A percentile compares a stretch with the other conserved stretches of the same genome.
Conservation (phyloP, 2,329 filamentous ascomycete genomes). For the Dactylellina cionopaga region DNA sequence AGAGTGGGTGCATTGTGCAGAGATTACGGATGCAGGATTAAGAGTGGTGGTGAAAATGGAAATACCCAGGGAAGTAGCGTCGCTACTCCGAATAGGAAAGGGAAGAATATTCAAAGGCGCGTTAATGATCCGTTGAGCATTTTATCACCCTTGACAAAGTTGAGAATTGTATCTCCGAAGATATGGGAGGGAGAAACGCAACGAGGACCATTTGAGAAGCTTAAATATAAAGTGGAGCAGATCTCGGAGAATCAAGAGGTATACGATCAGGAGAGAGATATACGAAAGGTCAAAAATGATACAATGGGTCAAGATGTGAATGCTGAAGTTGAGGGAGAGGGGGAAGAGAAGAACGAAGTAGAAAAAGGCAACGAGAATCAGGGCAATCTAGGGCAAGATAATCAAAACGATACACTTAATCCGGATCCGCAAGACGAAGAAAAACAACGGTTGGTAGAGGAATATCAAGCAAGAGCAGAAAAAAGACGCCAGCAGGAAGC, state of each 20-base stretch:
- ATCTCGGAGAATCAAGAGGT: background rate
- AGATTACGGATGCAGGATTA: conserved; percentile 15
- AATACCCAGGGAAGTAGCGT: too few species aligned
- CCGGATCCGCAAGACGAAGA: background rate
- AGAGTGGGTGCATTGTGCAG: conserved; percentile 28
- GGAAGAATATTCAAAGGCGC: background rate
- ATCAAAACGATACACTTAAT: too few species aligned
- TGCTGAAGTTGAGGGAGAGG: too few species aligned
- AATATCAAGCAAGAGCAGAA: conserved; percentile 25
- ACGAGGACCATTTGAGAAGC: background rate
- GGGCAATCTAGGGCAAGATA: too few species aligned
- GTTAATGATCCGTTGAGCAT: conserved; percentile 9
- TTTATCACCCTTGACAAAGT: conserved; percentile 38
- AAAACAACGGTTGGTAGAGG: background rate
- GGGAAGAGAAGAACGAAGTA: too few species aligned
- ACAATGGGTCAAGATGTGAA: too few species aligned
- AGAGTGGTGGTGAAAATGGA: background rate
- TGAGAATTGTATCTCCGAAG: conserved; percentile 36
- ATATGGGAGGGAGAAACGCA: background rate
- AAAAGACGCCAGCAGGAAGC: conserved; percentile 16
- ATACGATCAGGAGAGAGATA: background rate
- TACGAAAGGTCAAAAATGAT: too few species aligned
- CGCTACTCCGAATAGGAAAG: too few species aligned
- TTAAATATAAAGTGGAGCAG: background rate
- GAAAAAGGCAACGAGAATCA: too few species aligned